A percentile compares a stretch with the other conserved stretches of the same genome.
phyloP scores from a whole-genome alignment of 179 eudicot genomes.

The Nepenthes alata region DNA sequence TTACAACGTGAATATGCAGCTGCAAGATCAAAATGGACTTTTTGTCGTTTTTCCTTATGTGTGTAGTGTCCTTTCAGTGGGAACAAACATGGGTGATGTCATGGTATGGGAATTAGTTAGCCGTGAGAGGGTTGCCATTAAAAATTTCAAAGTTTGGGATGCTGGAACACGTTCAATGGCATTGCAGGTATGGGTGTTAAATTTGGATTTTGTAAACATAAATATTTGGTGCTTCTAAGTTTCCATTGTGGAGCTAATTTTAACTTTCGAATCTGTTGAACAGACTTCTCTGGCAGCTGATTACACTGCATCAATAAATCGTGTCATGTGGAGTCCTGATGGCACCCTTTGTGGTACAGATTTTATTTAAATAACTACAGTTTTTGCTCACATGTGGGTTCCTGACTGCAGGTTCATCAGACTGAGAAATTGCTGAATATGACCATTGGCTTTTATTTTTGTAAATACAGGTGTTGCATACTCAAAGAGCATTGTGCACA shows the following conservation, averaged over 20 bases:
- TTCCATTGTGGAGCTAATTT: background rate
- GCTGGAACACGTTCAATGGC: conserved; percentile 36
- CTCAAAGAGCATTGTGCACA: conserved; percentile 73
- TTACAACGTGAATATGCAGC: too few species aligned
- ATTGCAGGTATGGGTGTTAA: conserved; percentile 35
- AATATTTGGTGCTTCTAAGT: background rate
- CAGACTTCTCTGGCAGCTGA: conserved; percentile 52
- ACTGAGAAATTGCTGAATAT: background rate
- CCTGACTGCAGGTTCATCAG: background rate
- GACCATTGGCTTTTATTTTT: conserved; percentile 1
- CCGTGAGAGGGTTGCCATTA: conserved; percentile 37
- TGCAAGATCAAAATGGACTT: background rate
- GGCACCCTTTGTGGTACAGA: conserved; percentile 63
- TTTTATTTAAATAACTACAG: background rate
- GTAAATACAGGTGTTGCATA: conserved; percentile 62
- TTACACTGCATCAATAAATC: conserved; percentile 57
- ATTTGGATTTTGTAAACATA: background rate
- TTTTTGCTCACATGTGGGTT: background rate
- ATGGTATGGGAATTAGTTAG: conserved; percentile 64
- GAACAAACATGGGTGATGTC: conserved; percentile 66
- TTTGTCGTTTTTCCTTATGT: background rate
- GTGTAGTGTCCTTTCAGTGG: conserved; percentile 39
- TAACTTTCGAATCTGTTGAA: background rate
- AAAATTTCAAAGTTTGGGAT: conserved; percentile 73
- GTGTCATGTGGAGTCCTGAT: conserved; percentile 80